Conservation (phyloP, 2,329 filamentous ascomycete species). For the Gaeumannomyces sp. region DNA sequence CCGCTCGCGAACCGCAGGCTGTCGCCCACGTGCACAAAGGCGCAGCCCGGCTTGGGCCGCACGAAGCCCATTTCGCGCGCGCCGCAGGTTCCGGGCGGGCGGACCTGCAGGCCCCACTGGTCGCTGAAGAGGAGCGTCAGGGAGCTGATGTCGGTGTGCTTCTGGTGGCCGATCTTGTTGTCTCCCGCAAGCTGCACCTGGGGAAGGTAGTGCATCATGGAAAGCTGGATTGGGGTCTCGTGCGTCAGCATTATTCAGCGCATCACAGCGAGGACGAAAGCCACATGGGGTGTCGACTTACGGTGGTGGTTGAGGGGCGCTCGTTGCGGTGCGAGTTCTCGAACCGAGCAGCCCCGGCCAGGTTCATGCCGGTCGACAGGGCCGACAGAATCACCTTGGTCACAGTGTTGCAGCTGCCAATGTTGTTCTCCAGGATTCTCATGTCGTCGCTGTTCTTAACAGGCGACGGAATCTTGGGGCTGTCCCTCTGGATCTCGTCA, state of each 20-base stretch:
- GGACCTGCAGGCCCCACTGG: slow-evolving; percentile 52
- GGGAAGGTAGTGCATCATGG: slow-evolving; percentile 50
- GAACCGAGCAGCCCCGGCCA: slow-evolving; percentile 38
- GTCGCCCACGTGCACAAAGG: slow-evolving; percentile 54
- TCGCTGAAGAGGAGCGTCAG: slow-evolving; percentile 50
- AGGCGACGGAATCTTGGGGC: slow-evolving; percentile 38
- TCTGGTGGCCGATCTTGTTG: slow-evolving; percentile 45
- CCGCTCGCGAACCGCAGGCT: slow-evolving; percentile 49
- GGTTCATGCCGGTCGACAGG: slow-evolving; percentile 40
- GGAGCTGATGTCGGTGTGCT: slow-evolving; percentile 51
- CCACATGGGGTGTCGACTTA: background rate
- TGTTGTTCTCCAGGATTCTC: slow-evolving; percentile 41
- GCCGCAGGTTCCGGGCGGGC: slow-evolving; percentile 35
- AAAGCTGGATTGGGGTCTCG: slow-evolving; percentile 22
- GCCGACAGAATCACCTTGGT: slow-evolving; percentile 45
- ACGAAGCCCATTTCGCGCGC: slow-evolving; percentile 46
- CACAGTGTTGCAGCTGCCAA: slow-evolving; percentile 43
- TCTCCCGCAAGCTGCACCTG: slow-evolving; percentile 31
- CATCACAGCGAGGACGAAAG: background rate
- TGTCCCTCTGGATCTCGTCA: slow-evolving; percentile 42
- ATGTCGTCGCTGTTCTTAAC: slow-evolving; percentile 44
- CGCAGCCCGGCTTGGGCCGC: slow-evolving; percentile 41
- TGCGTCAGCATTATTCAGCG: background rate
- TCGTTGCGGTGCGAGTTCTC: slow-evolving; percentile 47
- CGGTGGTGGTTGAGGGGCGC: slow-evolving; percentile 39